Percentiles rank a stretch among this genome's conserved stretches.
These are phyloP conservation scores for Mallotus nudiflorus DNA, from an alignment of 345 rosid genomes.

Conservation along the genomic window DNA sequence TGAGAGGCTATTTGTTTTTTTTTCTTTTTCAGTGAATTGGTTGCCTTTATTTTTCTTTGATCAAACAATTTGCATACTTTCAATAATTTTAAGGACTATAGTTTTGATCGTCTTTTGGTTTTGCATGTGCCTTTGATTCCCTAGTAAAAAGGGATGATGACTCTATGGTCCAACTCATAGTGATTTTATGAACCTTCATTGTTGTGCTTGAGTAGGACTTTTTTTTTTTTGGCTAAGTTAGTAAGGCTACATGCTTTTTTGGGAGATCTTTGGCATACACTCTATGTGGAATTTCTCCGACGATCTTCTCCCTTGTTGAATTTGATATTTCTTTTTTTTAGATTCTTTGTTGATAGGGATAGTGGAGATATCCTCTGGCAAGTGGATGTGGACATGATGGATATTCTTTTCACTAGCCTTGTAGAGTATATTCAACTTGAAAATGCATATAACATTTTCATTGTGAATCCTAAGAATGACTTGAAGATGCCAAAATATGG, in stretches of 20 bases:
- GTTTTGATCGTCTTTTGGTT: constrained; percentile 4
- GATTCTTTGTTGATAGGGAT: constrained; percentile 51
- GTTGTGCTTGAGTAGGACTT: not conserved
- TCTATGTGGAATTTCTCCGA: not conserved
- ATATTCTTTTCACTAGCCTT: too few relatives aligned
- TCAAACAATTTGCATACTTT: too few relatives aligned
- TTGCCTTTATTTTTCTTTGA: too few relatives aligned
- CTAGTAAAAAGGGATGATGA: not conserved
- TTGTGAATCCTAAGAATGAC: constrained; percentile 82
- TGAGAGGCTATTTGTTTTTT: not conserved
- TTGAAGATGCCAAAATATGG: constrained; percentile 89
- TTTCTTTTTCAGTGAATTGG: too few relatives aligned
- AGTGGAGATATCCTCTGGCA: constrained; percentile 64
- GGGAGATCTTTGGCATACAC: not conserved
- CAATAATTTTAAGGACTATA: not conserved
- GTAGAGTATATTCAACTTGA: too few relatives aligned
- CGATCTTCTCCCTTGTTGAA: constrained; percentile 15
- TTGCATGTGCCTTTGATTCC: not conserved
- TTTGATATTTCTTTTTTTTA: constrained; percentile 18
- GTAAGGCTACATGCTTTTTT: not conserved
- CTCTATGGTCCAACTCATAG: not conserved
- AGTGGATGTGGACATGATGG: constrained; percentile 89
- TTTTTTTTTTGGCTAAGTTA: too few relatives aligned
- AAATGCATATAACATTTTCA: too few relatives aligned
- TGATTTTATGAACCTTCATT: not conserved